These are phyloP conservation scores for Dispira parvispora DNA, from an alignment of 192 early-diverging fungal genomes.

Conservation along the genomic window DNA sequence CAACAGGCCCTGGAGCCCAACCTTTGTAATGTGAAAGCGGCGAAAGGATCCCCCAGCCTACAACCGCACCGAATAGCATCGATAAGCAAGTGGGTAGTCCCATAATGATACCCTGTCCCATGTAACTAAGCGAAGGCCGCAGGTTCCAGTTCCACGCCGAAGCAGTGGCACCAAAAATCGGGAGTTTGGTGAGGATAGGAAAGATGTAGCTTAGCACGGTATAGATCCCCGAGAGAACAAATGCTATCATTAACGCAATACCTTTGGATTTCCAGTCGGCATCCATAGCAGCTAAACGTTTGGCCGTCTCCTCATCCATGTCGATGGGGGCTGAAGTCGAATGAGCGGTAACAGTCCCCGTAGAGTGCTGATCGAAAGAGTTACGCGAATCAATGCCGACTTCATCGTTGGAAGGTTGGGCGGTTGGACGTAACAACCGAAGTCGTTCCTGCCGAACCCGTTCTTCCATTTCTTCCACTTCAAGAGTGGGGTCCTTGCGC, in stretches of 20 bases:
- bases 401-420: neutral
- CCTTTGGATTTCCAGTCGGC: conserved; percentile 45
- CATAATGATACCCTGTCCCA: conserved; percentile 71
- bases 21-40: conserved; percentile 46
- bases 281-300: conserved; percentile 15
- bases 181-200: conserved; percentile 34
- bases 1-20: conserved; percentile 53
- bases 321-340: neutral
- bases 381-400: neutral
- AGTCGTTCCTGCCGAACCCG: conserved; percentile 1
- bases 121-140: conserved; percentile 53
- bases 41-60: conserved; percentile 61
- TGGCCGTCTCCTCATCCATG: conserved; percentile 3
- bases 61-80: conserved; percentile 50
- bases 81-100: conserved; percentile 53
- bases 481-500: conserved; percentile 29
- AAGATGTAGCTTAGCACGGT: conserved; percentile 44
- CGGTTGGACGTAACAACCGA: conserved; percentile 2
- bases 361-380: neutral
- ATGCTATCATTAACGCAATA: conserved; percentile 31
- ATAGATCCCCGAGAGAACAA: conserved; percentile 42
- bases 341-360: neutral
- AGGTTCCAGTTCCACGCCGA: conserved; percentile 55
- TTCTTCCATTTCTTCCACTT: conserved; percentile 12
- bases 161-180: conserved; percentile 32